Evolutionary conservation across 495 filamentous ascomycete genomes (phyloP).

Genomic region (Aspergillus bridgeri): DNA sequence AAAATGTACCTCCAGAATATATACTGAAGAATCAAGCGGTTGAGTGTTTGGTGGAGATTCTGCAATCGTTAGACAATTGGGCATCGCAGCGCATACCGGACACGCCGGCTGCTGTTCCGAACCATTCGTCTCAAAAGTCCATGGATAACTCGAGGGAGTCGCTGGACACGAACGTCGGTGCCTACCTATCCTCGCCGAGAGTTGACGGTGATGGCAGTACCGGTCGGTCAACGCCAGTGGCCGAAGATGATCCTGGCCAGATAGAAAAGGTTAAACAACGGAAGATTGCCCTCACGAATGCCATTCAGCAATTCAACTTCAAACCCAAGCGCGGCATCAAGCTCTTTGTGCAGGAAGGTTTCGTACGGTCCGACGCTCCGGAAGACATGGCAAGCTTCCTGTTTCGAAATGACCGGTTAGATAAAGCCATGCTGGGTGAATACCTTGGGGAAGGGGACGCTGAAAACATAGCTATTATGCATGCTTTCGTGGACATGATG

Average conservation of each 20-base stretch:
- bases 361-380: slow-evolving; percentile 72
- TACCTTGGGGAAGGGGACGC: slow-evolving; percentile 91
- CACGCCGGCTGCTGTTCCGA: slow-evolving; percentile 39
- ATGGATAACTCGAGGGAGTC: slow-evolving; percentile 78
- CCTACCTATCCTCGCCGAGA: slow-evolving; percentile 47
- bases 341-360: slow-evolving; percentile 72
- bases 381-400: slow-evolving; percentile 86
- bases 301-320: slow-evolving; percentile 92
- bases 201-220: slow-evolving; percentile 54
- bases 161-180: slow-evolving; percentile 60
- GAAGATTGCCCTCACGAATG: slow-evolving; percentile 88
- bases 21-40: slow-evolving; percentile 82
- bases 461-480: slow-evolving; percentile 94
- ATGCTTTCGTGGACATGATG: slow-evolving; percentile 94
- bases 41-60: slow-evolving; percentile 80
- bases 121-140: slow-evolving; percentile 59
- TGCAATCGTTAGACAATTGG: slow-evolving; percentile 91
- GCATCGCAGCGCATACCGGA: slow-evolving; percentile 73
- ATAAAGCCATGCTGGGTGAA: slow-evolving; percentile 91
- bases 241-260: slow-evolving; percentile 87
- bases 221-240: slow-evolving; percentile 65
- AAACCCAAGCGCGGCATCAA: slow-evolving; percentile 96
- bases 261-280: slow-evolving; percentile 89
- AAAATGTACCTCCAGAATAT: slow-evolving; percentile 77
- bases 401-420: slow-evolving; percentile 66